Conservation (phyloP, 2,329 filamentous ascomycete genomes). For the Hyphodiscus sp. region DNA sequence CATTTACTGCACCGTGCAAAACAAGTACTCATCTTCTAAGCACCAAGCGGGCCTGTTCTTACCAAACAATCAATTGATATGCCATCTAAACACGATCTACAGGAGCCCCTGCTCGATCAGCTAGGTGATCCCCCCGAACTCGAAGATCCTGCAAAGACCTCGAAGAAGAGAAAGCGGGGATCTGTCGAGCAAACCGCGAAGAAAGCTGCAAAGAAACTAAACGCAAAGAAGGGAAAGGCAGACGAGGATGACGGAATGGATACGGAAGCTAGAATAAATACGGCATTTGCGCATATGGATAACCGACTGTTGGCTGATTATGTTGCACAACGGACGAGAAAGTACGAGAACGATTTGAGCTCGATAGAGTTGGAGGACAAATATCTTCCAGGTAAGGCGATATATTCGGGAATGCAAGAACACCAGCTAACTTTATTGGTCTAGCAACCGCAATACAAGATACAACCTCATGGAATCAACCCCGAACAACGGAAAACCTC, state of each 20-base stretch:
- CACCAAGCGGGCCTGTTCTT: not conserved
- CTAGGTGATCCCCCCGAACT: constrained; percentile 16
- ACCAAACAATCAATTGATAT: constrained; percentile 10
- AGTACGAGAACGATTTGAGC: constrained; percentile 76
- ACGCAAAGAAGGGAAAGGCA: constrained; percentile 51
- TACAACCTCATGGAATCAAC: constrained; percentile 65
- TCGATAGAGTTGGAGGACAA: constrained; percentile 78
- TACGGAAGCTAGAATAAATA: constrained; percentile 69
- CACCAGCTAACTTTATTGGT: constrained; percentile 1
- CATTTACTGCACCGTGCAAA: too few species aligned
- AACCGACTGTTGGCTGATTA: constrained; percentile 78
- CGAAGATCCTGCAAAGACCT: constrained; percentile 4
- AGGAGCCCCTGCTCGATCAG: constrained; percentile 27
- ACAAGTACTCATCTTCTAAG: too few species aligned
- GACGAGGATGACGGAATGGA: constrained; percentile 54
- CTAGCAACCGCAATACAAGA: constrained; percentile 72
- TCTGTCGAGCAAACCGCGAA: constrained; percentile 15
- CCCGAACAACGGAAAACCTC: constrained; percentile 64
- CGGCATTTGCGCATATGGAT: constrained; percentile 76
- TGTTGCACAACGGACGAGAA: constrained; percentile 68
- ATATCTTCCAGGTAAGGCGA: constrained; percentile 62
- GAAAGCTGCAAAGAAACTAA: constrained; percentile 39
- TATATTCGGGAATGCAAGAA: too few species aligned
- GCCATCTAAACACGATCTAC: constrained; percentile 20
- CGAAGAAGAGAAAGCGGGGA: constrained; percentile 29